Percentiles rank a stretch among this genome's conserved stretches.
Evolutionary conservation across 352 stramenopile species (phyloP).

Genomic region (Pythium folliculosum): DNA sequence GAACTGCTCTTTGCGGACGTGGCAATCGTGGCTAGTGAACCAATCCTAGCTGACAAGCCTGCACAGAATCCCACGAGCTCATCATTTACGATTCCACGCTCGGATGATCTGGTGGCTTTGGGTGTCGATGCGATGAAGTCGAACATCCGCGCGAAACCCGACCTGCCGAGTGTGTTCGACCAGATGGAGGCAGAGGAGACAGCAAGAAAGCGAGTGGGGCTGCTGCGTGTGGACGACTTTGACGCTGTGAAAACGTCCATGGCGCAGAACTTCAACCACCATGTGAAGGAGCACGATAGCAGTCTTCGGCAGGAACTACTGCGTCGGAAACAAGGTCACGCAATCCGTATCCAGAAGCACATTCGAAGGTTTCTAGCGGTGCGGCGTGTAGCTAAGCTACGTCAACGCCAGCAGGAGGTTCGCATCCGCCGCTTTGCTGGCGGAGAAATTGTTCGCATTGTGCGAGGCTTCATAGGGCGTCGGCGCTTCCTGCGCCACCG

Average conservation of each 20-base stretch:
- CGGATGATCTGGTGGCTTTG: slow-evolving; percentile 24
- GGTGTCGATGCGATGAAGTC: slow-evolving; percentile 35
- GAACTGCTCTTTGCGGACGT: slow-evolving; percentile 29
- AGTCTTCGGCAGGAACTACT: slow-evolving; percentile 47
- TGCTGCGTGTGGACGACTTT: slow-evolving; percentile 50
- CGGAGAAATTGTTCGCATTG: slow-evolving; percentile 64
- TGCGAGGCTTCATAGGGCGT: slow-evolving; percentile 59
- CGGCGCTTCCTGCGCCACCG: slow-evolving; percentile 41
- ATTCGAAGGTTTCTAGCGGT: slow-evolving; percentile 57
- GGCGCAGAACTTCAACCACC: slow-evolving; percentile 42
- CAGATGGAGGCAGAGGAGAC: slow-evolving; percentile 76
- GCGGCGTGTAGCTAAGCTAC: slow-evolving; percentile 33
- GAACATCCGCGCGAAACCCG: slow-evolving; percentile 38
- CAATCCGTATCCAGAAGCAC: slow-evolving; percentile 55
- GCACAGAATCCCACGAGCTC: background rate
- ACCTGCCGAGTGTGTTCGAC: slow-evolving; percentile 78
- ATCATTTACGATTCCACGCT: background rate
- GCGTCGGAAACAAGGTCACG: slow-evolving; percentile 46
- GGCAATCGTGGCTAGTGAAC: background rate
- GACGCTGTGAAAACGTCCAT: slow-evolving; percentile 48
- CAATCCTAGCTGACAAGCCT: background rate
- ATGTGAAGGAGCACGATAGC: slow-evolving; percentile 55
- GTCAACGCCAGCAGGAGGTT: slow-evolving; percentile 39
- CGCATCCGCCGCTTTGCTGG: slow-evolving; percentile 54
- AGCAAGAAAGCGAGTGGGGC: slow-evolving; percentile 40